Conservation (phyloP, 2,329 filamentous ascomycete species). For the Hypoxylon sp. region DNA sequence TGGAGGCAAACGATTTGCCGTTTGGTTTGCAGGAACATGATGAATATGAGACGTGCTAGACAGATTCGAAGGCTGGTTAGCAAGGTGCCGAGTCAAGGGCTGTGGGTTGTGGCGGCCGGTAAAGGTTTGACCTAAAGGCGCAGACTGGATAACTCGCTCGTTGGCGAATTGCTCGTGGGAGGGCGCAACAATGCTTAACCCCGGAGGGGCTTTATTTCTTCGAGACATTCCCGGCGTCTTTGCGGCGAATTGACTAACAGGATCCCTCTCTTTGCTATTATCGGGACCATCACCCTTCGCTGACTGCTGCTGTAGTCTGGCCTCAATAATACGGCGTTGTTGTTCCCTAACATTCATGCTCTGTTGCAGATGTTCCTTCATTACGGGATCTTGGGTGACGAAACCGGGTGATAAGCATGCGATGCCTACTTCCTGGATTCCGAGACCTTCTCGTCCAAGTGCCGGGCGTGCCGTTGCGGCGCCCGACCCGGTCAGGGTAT, state of each 20-base stretch:
- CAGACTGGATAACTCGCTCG: constrained; percentile 96
- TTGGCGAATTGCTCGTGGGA: constrained; percentile 92
- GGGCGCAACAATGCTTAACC: constrained; percentile 94
- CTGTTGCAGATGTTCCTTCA: constrained; percentile 94
- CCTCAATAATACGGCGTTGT: constrained; percentile 94
- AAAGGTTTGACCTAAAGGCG: constrained; percentile 94
- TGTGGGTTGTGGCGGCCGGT: constrained; percentile 88
- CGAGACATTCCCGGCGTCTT: constrained; percentile 81
- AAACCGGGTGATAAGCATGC: constrained; percentile 97
- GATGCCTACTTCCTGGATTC: constrained; percentile 92
- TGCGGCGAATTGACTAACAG: constrained; percentile 65
- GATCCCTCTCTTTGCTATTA: constrained; percentile 67
- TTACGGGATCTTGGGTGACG: constrained; percentile 93
- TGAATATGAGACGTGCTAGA: constrained; percentile 91
- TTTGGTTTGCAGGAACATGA: constrained; percentile 89
- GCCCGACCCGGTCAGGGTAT: constrained; percentile 64
- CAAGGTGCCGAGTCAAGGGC: constrained; percentile 81
- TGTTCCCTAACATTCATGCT: constrained; percentile 95
- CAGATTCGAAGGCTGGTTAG: constrained; percentile 85
- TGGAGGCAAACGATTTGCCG: constrained; percentile 90
- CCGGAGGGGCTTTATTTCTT: constrained; percentile 86
- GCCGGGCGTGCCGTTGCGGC: constrained; percentile 78
- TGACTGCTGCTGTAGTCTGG: constrained; percentile 87
- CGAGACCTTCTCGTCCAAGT: constrained; percentile 83
- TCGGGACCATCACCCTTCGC: constrained; percentile 80